Evolutionary conservation across 257 asterid species (phyloP).

Genomic region (Solanum virginianum): DNA sequence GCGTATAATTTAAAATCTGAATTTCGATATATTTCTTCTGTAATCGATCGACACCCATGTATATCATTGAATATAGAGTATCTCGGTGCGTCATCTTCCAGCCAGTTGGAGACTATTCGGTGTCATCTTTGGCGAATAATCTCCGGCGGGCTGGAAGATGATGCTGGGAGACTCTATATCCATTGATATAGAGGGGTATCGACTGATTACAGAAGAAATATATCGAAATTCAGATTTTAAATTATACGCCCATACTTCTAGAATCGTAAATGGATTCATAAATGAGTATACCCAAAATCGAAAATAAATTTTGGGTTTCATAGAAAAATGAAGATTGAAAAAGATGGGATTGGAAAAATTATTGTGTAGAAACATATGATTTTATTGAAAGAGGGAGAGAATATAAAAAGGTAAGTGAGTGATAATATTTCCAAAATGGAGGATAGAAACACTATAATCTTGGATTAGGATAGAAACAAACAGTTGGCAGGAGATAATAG

Average conservation of each 20-base stretch:
- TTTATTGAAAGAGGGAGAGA: background rate
- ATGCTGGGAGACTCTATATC: background rate
- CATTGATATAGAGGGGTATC: background rate
- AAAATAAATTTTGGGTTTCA: background rate
- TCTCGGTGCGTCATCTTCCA: background rate
- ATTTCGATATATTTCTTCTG: background rate
- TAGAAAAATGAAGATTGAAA: background rate
- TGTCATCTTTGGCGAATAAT: background rate
- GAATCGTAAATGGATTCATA: background rate
- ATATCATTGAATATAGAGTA: background rate
- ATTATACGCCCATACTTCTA: background rate
- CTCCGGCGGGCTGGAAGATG: background rate
- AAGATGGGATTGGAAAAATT: no score
- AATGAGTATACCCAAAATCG: background rate
- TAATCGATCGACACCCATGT: background rate
- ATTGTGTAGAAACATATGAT: background rate
- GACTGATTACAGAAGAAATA: background rate
- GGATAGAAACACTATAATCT: background rate
- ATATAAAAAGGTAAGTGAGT: background rate
- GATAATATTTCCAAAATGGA: background rate
- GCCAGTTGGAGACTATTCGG: background rate
- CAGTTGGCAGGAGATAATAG: no score
- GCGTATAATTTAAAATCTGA: background rate
- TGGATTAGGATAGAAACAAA: no score
- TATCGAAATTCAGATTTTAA: rapidly evolving